Base-by-base conservation (phyloP, 495 filamentous ascomycete genomes). In the Tuber calosporum region DNA sequence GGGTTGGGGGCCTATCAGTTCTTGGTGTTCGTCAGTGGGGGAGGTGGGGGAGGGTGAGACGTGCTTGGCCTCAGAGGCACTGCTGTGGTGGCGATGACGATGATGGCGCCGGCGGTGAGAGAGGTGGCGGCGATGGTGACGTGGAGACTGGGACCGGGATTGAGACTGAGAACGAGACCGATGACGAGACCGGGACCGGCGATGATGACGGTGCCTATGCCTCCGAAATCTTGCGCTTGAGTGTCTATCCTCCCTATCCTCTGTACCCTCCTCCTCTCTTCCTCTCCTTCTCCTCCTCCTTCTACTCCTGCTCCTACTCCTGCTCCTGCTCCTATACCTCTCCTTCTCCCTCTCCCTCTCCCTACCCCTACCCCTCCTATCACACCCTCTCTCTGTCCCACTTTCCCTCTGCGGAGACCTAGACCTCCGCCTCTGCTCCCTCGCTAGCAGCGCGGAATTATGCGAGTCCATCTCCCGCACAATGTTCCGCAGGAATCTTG, bases 401-500 rank as follows among this genome's bases (percentile, higher is more conserved):
- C 39, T 62, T 37, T 69, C 76, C 8, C 70, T 68, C 48, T 26
- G 26, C 9, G 2, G 48, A 58, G 48, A 58, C 48, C 48, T 58
- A 11, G 48, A 58, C n/a, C 38, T 22, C 42, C 38, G 43, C 34
- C 48, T n/a, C 58, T 53, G 41, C 37, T 68, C 53, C 76, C 91
- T 97, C 0, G 89, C 92, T 58, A 90, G 87, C 71, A 97, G 85
- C 8, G 93, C 91, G 19, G 92, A 88, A 87, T 99, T 99, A 82
- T 99, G 95, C 70, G 77, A 92, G 74, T 95, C 91, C 1, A 93
- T 94, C 72, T 96, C 91, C 73, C 90, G 90, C 77, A 99, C 91
- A 70, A 98, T 91, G 76, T 95, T 92, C 38, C 90, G 88, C 19
- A 99, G 85, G 77, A 98, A 98, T 66, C 92, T 86, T 0, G 91